These are phyloP conservation scores for Apiotrichum brassicae DNA, from an alignment of 1,284 basidiomycete species.

Conservation along the genomic window DNA sequence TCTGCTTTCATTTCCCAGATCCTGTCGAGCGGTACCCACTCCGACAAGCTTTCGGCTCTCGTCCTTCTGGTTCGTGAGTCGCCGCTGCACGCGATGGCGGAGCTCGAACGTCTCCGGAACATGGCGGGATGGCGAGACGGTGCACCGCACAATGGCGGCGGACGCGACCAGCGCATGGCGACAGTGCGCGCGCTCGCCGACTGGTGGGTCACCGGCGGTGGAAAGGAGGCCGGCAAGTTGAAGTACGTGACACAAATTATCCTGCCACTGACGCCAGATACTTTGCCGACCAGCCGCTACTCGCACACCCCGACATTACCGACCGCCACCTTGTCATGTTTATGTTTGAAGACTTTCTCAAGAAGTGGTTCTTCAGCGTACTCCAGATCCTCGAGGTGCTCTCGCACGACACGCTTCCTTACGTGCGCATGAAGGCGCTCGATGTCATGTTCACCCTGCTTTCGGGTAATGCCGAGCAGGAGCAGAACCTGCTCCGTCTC, in stretches of 20 bases:
- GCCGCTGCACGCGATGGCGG: conserved; percentile 79
- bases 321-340: conserved; percentile 73
- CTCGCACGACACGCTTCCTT: conserved; percentile 79
- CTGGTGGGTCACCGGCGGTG: conserved; percentile 93
- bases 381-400: conserved; percentile 87
- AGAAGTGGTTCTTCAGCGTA: conserved; percentile 91
- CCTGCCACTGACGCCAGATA: conserved; percentile 53
- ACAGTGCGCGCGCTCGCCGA: conserved; percentile 86
- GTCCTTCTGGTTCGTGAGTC: conserved; percentile 85
- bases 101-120: conserved; percentile 64
- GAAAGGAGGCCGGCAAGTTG: conserved; percentile 63
- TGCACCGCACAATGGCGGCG: conserved; percentile 34
- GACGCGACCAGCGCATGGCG: conserved; percentile 80
- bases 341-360: conserved; percentile 96
- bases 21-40: conserved; percentile 79
- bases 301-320: conserved; percentile 58
- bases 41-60: conserved; percentile 86
- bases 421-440: conserved; percentile 77
- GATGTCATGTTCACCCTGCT: conserved; percentile 71
- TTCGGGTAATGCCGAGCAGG: conserved; percentile 88
- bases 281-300: conserved; percentile 83
- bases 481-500: conserved; percentile 86
- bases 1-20: conserved; percentile 75
- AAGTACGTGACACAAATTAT: conserved; percentile 53
- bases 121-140: conserved; percentile 72